Evolutionary conservation across 306 rosid genomes (phyloP), one percentile per base, ranked within the genome.

Genomic region (Cucumis hystrix): DNA sequence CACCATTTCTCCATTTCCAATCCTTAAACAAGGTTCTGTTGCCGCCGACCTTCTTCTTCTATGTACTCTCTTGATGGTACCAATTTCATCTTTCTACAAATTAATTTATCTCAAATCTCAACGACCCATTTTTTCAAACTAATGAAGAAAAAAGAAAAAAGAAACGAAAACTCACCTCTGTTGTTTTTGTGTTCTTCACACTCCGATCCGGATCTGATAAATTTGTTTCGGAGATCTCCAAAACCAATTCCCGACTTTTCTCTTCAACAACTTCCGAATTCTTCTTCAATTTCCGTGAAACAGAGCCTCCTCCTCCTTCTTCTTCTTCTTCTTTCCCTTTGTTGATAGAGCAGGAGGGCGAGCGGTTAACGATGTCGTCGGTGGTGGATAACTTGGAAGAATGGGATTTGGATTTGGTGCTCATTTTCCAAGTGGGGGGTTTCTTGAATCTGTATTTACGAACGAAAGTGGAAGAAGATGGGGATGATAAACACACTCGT

Each of bases 401-500:
- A 45, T 61, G 79, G 0, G 79, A 77, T n/a, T 54, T 54, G 0
- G 79, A 77, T n/a, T 54, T 54, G 0, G 72, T 33, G 41, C 81
- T 78, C 33, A 89, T 87, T 56, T 87, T 88, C 98, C 96, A 93
- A 81, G 84, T 74, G 13, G 98, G 97, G 8, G 85, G 82, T 57
- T 89, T 77, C 77, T 88, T 91, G 58, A 91, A 82, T 59, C 90
- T 78, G 81, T 85, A 83, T 52, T 83, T 87, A 62, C 83, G 77
- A 54, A 84, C 85, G 80, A 85, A 77, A 25, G 86, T 82, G 1
- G 86, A 83, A 40, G 91, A 83, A 6, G 92, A 90, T 9, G 92
- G 88, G 15, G 92, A 87, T 1, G 92, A 90, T 2, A 88, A 86
- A 25, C 90, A 84, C 75, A 83, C 86, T 28, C 93, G 79, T 79